phyloP scores from a whole-genome alignment of 345 rosid genomes.

The Aurinia saxatilis region DNA sequence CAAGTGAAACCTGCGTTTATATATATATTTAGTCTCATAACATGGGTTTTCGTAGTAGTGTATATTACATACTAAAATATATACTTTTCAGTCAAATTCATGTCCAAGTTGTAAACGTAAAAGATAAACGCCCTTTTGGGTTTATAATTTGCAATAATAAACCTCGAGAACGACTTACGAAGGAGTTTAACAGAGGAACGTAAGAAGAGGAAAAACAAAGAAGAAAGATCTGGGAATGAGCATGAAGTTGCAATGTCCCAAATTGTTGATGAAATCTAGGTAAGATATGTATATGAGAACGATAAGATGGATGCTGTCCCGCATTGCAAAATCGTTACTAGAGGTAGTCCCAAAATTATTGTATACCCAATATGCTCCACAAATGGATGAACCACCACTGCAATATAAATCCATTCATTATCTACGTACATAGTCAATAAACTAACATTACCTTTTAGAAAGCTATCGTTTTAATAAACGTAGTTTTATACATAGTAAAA shows the following conservation, averaged over 20 bases:
- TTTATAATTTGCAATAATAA: too few species aligned
- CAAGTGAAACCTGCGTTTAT: too few species aligned
- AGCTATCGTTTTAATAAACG: too few species aligned
- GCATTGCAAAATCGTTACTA: not conserved
- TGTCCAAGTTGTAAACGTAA: too few species aligned
- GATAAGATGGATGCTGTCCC: slow-evolving; percentile 34
- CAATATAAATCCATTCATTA: not conserved
- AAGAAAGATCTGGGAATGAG: slow-evolving; percentile 51
- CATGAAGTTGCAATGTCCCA: slow-evolving; percentile 93
- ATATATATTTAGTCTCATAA: too few species aligned
- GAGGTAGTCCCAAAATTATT: slow-evolving; percentile 43
- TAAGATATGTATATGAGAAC: slow-evolving; percentile 31
- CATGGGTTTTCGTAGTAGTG: too few species aligned
- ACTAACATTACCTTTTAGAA: too few species aligned
- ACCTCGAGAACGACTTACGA: slow-evolving; percentile 15
- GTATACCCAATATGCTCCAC: slow-evolving; percentile 57
- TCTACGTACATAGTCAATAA: too few species aligned
- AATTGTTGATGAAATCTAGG: slow-evolving; percentile 67
- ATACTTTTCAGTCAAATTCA: too few species aligned
- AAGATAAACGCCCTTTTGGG: too few species aligned
- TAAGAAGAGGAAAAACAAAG: slow-evolving; percentile 56
- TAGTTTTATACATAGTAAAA: too few species aligned
- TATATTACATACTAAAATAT: too few species aligned
- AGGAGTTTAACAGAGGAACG: slow-evolving; percentile 61
- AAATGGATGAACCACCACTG: slow-evolving; percentile 86